Conservation (phyloP, 2,329 filamentous ascomycete genomes). For the Balansia obtecta region DNA sequence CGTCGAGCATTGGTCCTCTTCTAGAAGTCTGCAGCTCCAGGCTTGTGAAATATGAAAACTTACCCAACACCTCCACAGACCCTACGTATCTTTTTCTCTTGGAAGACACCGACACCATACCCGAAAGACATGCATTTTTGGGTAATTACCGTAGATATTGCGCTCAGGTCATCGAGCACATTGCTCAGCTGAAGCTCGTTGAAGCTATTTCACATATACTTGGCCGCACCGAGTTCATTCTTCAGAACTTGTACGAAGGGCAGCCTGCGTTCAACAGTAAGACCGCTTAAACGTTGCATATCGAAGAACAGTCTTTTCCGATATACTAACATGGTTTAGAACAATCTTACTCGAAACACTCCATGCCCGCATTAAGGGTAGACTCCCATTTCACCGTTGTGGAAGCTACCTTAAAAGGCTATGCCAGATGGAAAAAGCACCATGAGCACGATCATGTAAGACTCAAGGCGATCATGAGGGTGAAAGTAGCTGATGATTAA, state of each 20-base stretch:
- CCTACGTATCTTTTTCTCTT: conserved; percentile 70
- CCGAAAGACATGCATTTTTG: conserved; percentile 87
- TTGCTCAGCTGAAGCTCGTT: conserved; percentile 68
- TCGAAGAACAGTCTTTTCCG: not conserved
- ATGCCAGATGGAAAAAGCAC: conserved; percentile 57
- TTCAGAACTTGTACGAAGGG: conserved; percentile 65
- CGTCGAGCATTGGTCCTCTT: conserved; percentile 57
- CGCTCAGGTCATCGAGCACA: conserved; percentile 72
- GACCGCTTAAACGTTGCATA: conserved; percentile 10
- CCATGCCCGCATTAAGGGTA: conserved; percentile 60
- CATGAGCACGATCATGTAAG: conserved; percentile 18
- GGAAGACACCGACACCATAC: conserved; percentile 90
- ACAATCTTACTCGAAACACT: conserved; percentile 53
- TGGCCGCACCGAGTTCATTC: conserved; percentile 58
- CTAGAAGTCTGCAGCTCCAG: conserved; percentile 74
- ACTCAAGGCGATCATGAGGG: not conserved
- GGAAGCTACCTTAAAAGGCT: conserved; percentile 79
- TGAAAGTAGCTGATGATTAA: not conserved
- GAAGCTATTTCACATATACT: conserved; percentile 85
- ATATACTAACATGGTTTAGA: conserved; percentile 21
- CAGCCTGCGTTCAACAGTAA: conserved; percentile 54
- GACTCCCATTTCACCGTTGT: conserved; percentile 87
- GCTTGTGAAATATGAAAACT: conserved; percentile 73
- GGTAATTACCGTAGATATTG: conserved; percentile 93
- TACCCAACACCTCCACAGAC: conserved; percentile 73